Base-by-base conservation (phyloP, 192 early-diverging fungal genomes). In the Entrophospora sp. region DNA sequence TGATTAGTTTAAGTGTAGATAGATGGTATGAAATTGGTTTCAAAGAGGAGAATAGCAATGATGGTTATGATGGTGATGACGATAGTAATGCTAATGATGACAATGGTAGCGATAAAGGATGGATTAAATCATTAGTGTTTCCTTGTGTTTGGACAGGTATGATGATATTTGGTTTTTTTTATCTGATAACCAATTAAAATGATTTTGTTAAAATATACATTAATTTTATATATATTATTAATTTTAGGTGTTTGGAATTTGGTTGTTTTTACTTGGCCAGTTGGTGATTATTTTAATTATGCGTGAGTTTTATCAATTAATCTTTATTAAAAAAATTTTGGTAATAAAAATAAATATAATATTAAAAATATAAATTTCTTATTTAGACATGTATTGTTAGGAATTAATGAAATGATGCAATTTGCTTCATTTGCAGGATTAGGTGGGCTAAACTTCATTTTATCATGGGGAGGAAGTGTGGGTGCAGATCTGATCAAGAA, bases 401-500 rank as follows among this genome's bases (percentile, higher is more conserved):
- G 25, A 31, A 18, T 31, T 3, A 28, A 31, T 7, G 60, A 61
- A 18, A 42, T 61, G 0, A 28, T 28, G 14, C 60, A 61, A 43
- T 32, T 61, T 9, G 60, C 60, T 12, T 61, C 60, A 28, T 45
- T 61, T 20, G 42, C 60, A 1, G 60, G 60, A 28, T 18, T 61
- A 34, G 25, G 60, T 4, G 60, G 60, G 16, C 42, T 61, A 32
- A 45, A 61, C 44, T 61, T 61, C 20, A 44, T 61, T 5, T 32
- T 61, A 18, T n/a, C 60, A 12, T 61, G 60, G 60, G 27, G 60
- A 44, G 60, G 60, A 2, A 1, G 27, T 1, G 31, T 61, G 12
- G 60, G 60, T n/a, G 13, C 28, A 31, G 22, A 45, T 44, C 13
- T 18, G 2, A 6, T 60, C 7, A n/a, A 10, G 18, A 32, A 2